phyloP scores from a whole-genome alignment of 140 eudicot species.

The Eryngium alpinum region DNA sequence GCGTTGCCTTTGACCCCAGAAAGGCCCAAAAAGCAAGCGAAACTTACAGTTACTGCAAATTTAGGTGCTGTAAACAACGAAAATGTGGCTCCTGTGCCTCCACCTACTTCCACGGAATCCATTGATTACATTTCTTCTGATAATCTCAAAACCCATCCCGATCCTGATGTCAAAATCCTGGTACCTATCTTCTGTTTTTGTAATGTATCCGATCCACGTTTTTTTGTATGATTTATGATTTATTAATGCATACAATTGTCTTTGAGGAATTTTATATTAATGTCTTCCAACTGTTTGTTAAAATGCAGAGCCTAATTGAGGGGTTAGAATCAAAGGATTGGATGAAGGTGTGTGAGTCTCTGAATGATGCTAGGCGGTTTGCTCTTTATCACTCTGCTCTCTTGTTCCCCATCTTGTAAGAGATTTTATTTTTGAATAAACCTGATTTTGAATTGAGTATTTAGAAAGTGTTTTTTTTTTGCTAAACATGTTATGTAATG shows the following conservation, averaged over 20 bases:
- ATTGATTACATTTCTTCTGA: constrained; percentile 74
- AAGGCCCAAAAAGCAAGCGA: constrained; percentile 60
- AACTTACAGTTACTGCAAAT: constrained; percentile 30
- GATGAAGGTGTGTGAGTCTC: constrained; percentile 75
- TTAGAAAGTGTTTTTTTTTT: constrained; percentile 2
- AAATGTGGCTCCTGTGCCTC: constrained; percentile 41
- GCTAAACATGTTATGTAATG: neutral
- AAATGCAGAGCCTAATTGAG: constrained; percentile 58
- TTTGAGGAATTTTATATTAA: neutral
- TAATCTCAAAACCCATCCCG: constrained; percentile 46
- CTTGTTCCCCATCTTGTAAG: constrained; percentile 74
- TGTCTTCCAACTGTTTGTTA: neutral
- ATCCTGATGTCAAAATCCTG: constrained; percentile 56
- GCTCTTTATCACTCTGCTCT: constrained; percentile 58
- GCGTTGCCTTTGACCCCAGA: constrained; percentile 52
- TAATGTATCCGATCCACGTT: no score
- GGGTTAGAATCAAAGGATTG: constrained; percentile 92
- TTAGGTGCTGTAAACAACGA: constrained; percentile 47
- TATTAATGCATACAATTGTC: neutral
- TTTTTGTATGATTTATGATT: neutral
- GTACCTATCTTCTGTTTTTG: constrained; percentile 14
- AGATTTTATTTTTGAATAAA: no score
- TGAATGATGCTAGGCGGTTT: constrained; percentile 72
- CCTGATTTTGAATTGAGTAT: neutral
- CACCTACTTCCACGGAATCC: constrained; percentile 30